Evolutionary conservation across 768 basidiomycete species (phyloP).

Genomic region (Lepiota subincarnata): DNA sequence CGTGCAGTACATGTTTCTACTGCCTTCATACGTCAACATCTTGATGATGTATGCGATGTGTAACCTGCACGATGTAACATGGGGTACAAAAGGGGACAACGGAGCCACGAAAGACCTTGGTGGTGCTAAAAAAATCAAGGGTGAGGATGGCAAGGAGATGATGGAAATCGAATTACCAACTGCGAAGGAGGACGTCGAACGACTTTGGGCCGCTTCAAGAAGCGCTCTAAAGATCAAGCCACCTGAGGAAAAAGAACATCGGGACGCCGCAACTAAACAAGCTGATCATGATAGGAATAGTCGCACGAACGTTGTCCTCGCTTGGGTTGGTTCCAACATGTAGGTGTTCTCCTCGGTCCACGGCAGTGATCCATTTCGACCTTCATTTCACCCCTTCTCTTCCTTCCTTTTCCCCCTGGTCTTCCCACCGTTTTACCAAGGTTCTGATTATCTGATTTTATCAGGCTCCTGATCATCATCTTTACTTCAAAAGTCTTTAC

Average conservation of each 20-base stretch:
- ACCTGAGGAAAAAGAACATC: constrained; percentile 73
- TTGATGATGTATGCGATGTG: constrained; percentile 96
- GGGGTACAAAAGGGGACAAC: constrained; percentile 94
- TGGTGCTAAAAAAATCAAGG: constrained; percentile 84
- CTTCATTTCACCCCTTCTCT: constrained; percentile 8
- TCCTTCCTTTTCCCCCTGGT: constrained; percentile 3
- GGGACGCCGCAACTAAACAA: constrained; percentile 85
- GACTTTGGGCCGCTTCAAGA: constrained; percentile 77
- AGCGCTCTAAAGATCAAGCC: constrained; percentile 63
- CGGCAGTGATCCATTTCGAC: constrained; percentile 2
- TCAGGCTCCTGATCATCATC: constrained; percentile 63
- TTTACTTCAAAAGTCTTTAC: constrained; percentile 78
- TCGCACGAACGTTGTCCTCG: constrained; percentile 78
- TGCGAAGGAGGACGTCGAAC: constrained; percentile 82
- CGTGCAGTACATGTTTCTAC: constrained; percentile 86
- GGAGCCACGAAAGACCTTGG: constrained; percentile 85
- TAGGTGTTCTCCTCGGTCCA: constrained; percentile 27
- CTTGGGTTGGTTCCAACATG: constrained; percentile 87
- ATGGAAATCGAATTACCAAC: constrained; percentile 85
- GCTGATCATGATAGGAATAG: constrained; percentile 83
- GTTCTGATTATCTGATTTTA: constrained; percentile 11
- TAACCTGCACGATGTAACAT: constrained; percentile 84
- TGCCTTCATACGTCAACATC: constrained; percentile 76
- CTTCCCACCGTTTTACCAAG: background rate
- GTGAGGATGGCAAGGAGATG: constrained; percentile 79